These are phyloP conservation scores for Mycena sp. DNA, from an alignment of 1,284 basidiomycete species.

Conservation along the genomic window DNA sequence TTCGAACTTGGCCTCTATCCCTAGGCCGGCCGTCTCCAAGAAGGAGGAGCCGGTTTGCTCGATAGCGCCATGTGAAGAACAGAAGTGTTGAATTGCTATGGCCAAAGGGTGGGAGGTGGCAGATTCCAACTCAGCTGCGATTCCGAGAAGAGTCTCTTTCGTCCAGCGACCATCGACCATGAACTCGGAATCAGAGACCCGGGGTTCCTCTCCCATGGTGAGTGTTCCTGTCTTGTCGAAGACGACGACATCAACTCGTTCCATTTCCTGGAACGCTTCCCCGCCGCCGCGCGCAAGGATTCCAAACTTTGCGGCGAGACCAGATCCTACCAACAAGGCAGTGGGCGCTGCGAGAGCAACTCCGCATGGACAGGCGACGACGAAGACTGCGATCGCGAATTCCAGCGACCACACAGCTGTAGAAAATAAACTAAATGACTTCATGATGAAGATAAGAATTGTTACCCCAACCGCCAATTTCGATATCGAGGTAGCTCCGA, in stretches of 20 bases:
- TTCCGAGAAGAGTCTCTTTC: conserved; percentile 53
- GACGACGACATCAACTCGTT: conserved; percentile 73
- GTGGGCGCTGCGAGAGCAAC: conserved; percentile 87
- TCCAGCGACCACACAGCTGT: conserved; percentile 76
- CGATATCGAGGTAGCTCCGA: conserved; percentile 60
- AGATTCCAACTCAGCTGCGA: conserved; percentile 70
- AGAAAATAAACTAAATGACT: background rate
- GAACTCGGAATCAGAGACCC: conserved; percentile 62
- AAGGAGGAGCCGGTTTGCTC: conserved; percentile 47
- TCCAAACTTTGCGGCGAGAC: conserved; percentile 80
- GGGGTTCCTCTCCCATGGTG: conserved; percentile 73
- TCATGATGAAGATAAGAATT: conserved; percentile 25
- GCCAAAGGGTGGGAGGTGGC: conserved; percentile 78
- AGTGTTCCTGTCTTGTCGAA: conserved; percentile 92
- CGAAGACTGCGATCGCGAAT: conserved; percentile 86
- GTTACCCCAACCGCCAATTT: conserved; percentile 71
- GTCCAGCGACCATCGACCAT: conserved; percentile 37
- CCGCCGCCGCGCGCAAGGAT: conserved; percentile 86
- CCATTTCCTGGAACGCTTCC: conserved; percentile 85
- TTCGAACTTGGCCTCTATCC: conserved; percentile 65
- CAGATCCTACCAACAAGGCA: conserved; percentile 82
- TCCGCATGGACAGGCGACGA: conserved; percentile 87
- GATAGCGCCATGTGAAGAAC: conserved; percentile 45
- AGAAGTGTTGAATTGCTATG: conserved; percentile 64
- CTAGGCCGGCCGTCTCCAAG: conserved; percentile 75